phyloP scores from a whole-genome alignment of 1,284 basidiomycete species.

The Thecaphora thlaspeos region DNA sequence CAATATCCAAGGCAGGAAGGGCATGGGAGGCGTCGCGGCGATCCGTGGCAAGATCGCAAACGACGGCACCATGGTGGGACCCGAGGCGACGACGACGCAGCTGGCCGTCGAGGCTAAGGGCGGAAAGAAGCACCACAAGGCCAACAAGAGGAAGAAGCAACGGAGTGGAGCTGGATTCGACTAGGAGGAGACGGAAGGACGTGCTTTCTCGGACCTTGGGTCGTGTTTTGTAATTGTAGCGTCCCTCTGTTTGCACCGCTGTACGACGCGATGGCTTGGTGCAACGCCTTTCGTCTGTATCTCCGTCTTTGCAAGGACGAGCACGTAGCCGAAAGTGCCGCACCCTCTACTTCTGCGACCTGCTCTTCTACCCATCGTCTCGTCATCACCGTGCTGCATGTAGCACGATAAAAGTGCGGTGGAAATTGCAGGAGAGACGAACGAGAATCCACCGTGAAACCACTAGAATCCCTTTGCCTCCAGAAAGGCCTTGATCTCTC shows the following conservation, averaged over 20 bases:
- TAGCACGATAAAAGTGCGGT: not conserved
- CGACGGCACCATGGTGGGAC: conserved; percentile 46
- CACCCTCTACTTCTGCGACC: no score
- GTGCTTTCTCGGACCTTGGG: no score
- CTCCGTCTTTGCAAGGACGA: no score
- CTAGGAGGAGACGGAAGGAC: no score
- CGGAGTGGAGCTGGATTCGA: conserved; percentile 46
- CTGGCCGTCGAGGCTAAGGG: conserved; percentile 53
- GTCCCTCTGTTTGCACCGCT: no score
- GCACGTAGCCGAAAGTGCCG: no score
- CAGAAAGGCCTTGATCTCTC: conserved; percentile 25
- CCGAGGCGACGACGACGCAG: conserved; percentile 62
- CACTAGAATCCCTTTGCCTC: conserved; percentile 27
- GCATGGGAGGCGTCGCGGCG: conserved; percentile 18
- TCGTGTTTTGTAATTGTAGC: no score
- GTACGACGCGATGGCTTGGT: no score
- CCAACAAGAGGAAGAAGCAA: conserved; percentile 63
- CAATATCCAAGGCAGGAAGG: conserved; percentile 60
- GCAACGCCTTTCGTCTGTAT: no score
- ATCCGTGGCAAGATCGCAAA: conserved; percentile 38
- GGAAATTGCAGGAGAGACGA: not conserved
- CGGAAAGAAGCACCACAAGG: conserved; percentile 87
- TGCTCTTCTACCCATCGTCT: not conserved
- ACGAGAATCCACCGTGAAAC: not conserved
- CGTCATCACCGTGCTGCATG: no score